These are phyloP conservation scores for Populus trichocarpa DNA, from an alignment of 441 rosid genomes.

Conservation along the genomic window DNA sequence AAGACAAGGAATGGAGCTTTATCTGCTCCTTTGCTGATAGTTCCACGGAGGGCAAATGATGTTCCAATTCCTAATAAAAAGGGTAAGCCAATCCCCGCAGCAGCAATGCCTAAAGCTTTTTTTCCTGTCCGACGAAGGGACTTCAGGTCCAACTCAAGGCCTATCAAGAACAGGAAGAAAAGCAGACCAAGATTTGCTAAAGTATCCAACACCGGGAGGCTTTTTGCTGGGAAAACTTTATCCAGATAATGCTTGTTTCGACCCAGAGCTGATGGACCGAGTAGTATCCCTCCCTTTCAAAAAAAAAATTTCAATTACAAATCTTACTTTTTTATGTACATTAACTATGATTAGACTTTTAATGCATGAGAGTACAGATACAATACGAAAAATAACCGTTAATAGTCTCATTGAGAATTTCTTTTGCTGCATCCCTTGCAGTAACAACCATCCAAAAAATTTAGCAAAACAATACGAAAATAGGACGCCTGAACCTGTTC, in stretches of 20 bases:
- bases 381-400: neutral
- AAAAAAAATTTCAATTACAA: neutral
- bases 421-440: neutral
- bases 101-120: constrained; percentile 63
- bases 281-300: constrained; percentile 75
- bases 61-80: constrained; percentile 77
- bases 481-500: neutral
- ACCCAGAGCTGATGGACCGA: constrained; percentile 89
- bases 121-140: constrained; percentile 65
- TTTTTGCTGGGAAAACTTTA: constrained; percentile 57
- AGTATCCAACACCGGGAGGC: constrained; percentile 78
- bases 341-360: neutral
- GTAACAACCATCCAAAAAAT: too few species aligned
- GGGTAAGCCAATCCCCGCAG: constrained; percentile 73
- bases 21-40: constrained; percentile 52
- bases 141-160: constrained; percentile 70
- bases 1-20: constrained; percentile 65
- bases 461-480: neutral
- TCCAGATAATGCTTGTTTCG: constrained; percentile 48
- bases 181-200: constrained; percentile 84
- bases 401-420: neutral
- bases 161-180: constrained; percentile 82
- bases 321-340: neutral
- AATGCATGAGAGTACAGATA: neutral
- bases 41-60: constrained; percentile 48